These are phyloP conservation scores for Aspergillus haitiensis DNA, from an alignment of 495 filamentous ascomycete genomes.

Conservation along the genomic window DNA sequence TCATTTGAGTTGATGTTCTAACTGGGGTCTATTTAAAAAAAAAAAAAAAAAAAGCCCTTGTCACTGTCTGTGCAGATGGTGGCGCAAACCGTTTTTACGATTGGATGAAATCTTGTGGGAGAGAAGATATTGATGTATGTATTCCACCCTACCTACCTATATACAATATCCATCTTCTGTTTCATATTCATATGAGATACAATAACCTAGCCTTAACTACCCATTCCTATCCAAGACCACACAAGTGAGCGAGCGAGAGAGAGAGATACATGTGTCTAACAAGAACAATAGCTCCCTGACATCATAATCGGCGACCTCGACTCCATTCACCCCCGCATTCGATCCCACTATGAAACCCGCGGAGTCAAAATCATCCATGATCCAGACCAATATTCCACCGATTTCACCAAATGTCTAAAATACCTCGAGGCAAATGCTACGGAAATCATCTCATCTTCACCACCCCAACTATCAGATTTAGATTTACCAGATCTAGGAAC, in stretches of 20 bases:
- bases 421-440: slow-evolving; percentile 50
- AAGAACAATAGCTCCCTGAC: slow-evolving; percentile 51
- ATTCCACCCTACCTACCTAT: not conserved
- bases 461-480: slow-evolving; percentile 2
- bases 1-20: no score
- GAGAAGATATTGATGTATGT: slow-evolving; percentile 44
- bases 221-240: not conserved
- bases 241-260: not conserved
- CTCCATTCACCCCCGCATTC: slow-evolving; percentile 62
- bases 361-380: slow-evolving; percentile 61
- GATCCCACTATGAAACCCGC: slow-evolving; percentile 57
- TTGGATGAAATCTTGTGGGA: slow-evolving; percentile 33
- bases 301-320: slow-evolving; percentile 87
- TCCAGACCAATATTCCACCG: slow-evolving; percentile 80
- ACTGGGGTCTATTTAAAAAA: no score
- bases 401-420: slow-evolving; percentile 73
- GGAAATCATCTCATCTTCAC: slow-evolving; percentile 30
- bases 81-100: slow-evolving; percentile 82
- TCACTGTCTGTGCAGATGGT: slow-evolving; percentile 80
- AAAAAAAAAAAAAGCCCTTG: slow-evolving; percentile 44
- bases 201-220: not conserved
- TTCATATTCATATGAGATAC: not conserved
- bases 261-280: not conserved
- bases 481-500: not conserved
- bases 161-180: not conserved